These are phyloP conservation scores for Xylaria sp. DNA, from an alignment of 2,329 filamentous ascomycete genomes.

Conservation along the genomic window DNA sequence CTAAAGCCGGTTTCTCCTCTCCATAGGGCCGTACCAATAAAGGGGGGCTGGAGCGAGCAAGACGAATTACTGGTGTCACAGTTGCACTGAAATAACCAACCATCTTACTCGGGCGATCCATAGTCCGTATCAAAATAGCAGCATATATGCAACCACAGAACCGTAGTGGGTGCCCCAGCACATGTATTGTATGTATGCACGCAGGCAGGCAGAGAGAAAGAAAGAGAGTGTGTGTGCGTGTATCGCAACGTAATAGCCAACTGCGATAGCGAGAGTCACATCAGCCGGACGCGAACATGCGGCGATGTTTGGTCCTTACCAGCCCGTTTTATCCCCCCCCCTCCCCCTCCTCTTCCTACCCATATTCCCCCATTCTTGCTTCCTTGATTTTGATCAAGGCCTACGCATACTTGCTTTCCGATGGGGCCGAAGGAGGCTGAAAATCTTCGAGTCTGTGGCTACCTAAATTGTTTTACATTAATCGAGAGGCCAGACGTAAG, in stretches of 20 bases:
- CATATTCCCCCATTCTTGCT: constrained; percentile 3
- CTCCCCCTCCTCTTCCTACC: background rate
- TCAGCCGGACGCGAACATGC: constrained; percentile 24
- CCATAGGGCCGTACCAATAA: constrained; percentile 9
- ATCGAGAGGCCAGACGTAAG: too few relatives aligned
- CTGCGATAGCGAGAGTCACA: constrained; percentile 17
- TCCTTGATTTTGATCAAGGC: background rate
- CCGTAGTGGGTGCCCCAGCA: constrained; percentile 12
- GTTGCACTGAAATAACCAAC: constrained; percentile 28
- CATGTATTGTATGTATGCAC: background rate
- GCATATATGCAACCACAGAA: constrained; percentile 28
- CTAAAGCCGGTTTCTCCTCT: background rate
- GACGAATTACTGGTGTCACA: constrained; percentile 10
- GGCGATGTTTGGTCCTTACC: constrained; percentile 14
- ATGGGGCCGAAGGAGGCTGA: constrained; percentile 21
- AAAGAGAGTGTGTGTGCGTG: constrained; percentile 2
- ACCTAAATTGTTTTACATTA: background rate
- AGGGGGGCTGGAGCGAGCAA: constrained; percentile 15
- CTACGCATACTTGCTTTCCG: background rate
- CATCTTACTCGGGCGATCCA: constrained; percentile 16
- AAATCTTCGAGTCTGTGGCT: constrained; percentile 1
- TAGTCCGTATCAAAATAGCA: constrained; percentile 36
- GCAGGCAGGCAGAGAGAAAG: background rate
- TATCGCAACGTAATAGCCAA: constrained; percentile 16
- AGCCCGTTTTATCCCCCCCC: constrained; percentile 7